These are phyloP conservation scores for Tanacetum coccineum DNA, from an alignment of 129 eudicot genomes.

Conservation along the genomic window DNA sequence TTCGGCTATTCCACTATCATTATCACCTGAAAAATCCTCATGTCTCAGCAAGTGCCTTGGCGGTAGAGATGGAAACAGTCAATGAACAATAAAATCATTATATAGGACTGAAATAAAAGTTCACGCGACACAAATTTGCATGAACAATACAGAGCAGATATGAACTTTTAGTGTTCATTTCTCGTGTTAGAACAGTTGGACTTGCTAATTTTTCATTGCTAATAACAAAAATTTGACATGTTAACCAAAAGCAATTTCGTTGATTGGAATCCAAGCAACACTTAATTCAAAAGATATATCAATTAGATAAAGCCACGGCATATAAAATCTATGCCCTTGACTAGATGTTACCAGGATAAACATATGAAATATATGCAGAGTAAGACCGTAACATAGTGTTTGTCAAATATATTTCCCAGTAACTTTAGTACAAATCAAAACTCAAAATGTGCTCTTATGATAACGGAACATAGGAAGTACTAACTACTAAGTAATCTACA, in stretches of 20 bases:
- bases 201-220: too few species aligned
- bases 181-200: too few species aligned
- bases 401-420: neutral
- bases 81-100: neutral
- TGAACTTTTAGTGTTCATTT: neutral
- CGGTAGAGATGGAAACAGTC: neutral
- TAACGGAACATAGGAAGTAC: neutral
- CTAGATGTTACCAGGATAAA: neutral
- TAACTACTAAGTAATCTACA: too few species aligned
- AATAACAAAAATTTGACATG: too few species aligned
- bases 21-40: neutral
- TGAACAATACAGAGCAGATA: neutral
- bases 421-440: neutral
- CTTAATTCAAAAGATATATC: neutral
- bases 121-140: neutral
- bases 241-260: neutral
- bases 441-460: neutral
- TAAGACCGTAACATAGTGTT: neutral
- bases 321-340: neutral
- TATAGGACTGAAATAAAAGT: neutral
- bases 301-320: neutral
- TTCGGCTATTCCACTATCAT: neutral
- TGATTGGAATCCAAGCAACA: neutral
- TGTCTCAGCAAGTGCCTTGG: slow-evolving; percentile 1
- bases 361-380: neutral